A percentile compares a stretch with the other conserved stretches of the same genome.
phyloP scores from a whole-genome alignment of 2,329 filamentous ascomycete genomes.

The Trichoderma hamatum region DNA sequence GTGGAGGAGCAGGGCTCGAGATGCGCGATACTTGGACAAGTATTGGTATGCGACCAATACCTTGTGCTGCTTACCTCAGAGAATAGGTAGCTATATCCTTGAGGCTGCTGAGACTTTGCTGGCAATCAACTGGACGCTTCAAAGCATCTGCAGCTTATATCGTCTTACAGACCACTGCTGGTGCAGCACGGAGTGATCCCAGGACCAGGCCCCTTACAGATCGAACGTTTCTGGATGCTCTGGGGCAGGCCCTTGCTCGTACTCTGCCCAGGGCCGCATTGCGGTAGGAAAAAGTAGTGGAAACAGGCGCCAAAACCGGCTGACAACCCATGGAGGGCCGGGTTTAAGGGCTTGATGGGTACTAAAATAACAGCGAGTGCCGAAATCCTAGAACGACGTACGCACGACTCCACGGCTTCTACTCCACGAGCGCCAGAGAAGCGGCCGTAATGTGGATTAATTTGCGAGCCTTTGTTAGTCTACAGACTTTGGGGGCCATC shows the following conservation, averaged over 20 bases:
- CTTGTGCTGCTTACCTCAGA: slow-evolving; percentile 17
- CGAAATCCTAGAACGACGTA: slow-evolving; percentile 1
- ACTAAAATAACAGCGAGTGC: slow-evolving; percentile 23
- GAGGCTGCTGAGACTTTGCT: not conserved
- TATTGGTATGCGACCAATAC: not conserved
- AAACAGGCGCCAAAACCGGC: slow-evolving; percentile 6
- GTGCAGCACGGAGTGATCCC: not conserved
- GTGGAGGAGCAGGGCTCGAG: slow-evolving; percentile 6
- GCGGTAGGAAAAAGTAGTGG: not conserved
- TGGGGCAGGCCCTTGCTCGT: not conserved
- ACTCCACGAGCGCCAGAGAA: slow-evolving; percentile 16
- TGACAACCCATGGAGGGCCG: not conserved
- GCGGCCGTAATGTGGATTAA: slow-evolving; percentile 24
- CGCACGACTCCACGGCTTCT: slow-evolving; percentile 1
- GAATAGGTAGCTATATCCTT: not conserved
- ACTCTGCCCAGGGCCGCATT: not conserved
- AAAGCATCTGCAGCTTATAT: slow-evolving; percentile 15
- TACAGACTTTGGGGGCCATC: slow-evolving; percentile 6
- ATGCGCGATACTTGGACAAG: not conserved
- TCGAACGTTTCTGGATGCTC: slow-evolving; percentile 9
- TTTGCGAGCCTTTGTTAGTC: slow-evolving; percentile 18
- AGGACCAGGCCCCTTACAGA: not conserved
- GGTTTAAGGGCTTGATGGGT: slow-evolving; percentile 15
- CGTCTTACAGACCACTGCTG: not conserved
- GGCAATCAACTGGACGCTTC: slow-evolving; percentile 17